Evolutionary conservation across 306 rosid species (phyloP).

Genomic region (Ormosia emarginata): DNA sequence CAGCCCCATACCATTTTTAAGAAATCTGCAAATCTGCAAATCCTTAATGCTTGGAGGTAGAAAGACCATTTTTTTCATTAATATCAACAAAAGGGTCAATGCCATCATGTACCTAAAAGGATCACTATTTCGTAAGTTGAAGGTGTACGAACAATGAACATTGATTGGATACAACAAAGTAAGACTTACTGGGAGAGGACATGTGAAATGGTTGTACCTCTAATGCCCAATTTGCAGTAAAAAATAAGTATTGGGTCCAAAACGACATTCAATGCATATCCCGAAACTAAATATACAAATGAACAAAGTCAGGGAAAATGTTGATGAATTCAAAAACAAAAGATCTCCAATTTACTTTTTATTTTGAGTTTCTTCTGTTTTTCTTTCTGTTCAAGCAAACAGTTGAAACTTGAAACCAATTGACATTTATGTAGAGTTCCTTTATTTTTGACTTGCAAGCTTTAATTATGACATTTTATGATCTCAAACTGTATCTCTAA

Average conservation of each 20-base stretch:
- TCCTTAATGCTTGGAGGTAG: slow-evolving; percentile 72
- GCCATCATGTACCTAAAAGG: slow-evolving; percentile 79
- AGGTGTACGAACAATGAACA: not conserved
- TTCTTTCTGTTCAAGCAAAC: not conserved
- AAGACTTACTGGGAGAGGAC: slow-evolving; percentile 86
- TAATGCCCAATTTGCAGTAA: slow-evolving; percentile 62
- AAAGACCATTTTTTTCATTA: slow-evolving; percentile 62
- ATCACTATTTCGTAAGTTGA: not conserved
- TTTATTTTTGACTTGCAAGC: not conserved
- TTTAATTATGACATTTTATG: not conserved
- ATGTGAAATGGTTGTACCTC: slow-evolving; percentile 94
- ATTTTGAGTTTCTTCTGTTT: not conserved
- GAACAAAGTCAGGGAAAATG: not conserved
- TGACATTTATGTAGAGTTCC: no score
- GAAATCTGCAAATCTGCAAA: slow-evolving; percentile 73
- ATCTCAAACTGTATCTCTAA: not conserved
- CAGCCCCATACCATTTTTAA: slow-evolving; percentile 63
- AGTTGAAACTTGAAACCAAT: not conserved
- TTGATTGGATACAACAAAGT: not conserved
- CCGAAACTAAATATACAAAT: slow-evolving; percentile 47
- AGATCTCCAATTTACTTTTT: not conserved
- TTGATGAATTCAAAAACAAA: not conserved
- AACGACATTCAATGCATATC: slow-evolving; percentile 58
- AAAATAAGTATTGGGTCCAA: slow-evolving; percentile 87
- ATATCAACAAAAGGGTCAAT: slow-evolving; percentile 44